Conservation (phyloP, 768 basidiomycete species). For the Cubamyces sp. region DNA sequence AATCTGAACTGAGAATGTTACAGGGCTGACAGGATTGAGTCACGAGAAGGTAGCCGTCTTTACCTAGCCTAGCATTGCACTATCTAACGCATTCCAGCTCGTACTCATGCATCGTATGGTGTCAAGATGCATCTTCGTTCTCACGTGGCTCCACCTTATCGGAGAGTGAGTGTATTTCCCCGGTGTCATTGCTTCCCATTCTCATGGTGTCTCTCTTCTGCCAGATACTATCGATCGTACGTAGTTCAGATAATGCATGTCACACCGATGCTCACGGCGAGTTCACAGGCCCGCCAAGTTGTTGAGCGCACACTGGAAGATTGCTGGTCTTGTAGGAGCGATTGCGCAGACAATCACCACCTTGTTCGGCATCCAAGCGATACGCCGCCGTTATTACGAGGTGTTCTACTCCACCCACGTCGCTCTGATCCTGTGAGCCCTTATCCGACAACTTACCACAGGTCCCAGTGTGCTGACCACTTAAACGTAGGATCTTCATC, state of each 20-base stretch:
- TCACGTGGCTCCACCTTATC: slow-evolving; percentile 50
- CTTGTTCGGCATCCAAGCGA: slow-evolving; percentile 44
- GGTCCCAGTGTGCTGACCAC: neutral
- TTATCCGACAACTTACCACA: neutral
- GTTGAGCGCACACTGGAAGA: slow-evolving; percentile 15
- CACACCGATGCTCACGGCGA: neutral
- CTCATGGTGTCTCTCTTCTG: neutral
- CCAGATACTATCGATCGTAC: slow-evolving; percentile 14
- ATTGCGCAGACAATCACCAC: slow-evolving; percentile 42
- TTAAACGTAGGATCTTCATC: slow-evolving; percentile 41
- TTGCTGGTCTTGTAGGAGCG: slow-evolving; percentile 30
- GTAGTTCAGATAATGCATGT: neutral
- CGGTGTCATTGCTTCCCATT: neutral
- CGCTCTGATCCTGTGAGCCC: slow-evolving; percentile 33
- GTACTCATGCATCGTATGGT: slow-evolving; percentile 51
- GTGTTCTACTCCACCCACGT: slow-evolving; percentile 38
- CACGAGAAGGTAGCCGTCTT: slow-evolving; percentile 47
- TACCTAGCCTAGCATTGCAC: neutral
- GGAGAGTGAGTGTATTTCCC: slow-evolving; percentile 24
- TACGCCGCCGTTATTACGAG: slow-evolving; percentile 46
- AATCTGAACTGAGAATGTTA: neutral
- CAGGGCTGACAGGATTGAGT: slow-evolving; percentile 55
- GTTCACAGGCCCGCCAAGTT: slow-evolving; percentile 6
- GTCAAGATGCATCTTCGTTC: slow-evolving; percentile 44
- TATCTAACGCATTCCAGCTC: slow-evolving; percentile 27